Evolutionary conservation across 1,139 yeast genomes (phyloP), one percentile per base, ranked within the genome.

Genomic region (Scheffersomyces illinoinensis): DNA sequence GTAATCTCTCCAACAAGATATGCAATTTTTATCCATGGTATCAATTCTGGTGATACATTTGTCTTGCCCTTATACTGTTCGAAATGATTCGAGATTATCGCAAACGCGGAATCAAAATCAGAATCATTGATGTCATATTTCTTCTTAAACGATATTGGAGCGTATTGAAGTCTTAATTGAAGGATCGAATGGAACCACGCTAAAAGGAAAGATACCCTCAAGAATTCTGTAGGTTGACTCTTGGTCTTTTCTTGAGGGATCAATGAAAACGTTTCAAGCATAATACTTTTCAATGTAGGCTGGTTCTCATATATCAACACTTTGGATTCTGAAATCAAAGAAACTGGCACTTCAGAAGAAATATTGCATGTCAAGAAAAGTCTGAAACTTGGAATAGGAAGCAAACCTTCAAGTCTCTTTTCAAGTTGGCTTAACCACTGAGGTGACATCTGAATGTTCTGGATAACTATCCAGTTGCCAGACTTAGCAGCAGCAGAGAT

Each of bases 361-460:
- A 83, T 66, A 52, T 78, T 83, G 68, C 90, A 83, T 0, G 96
- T 89, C 64, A 89, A 72, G 63, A 90, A 84, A 47, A 91, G 62
- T 58, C 83, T 81, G 69, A 88, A 87, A 59, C 60, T 60, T 8
- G 56, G 39, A 12, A 55, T 54, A 2, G 64, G 47, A 10, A 57
- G 50, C 6, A 77, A 52, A 0, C 71, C 64, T 20, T 75, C 76
- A 47, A 88, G 65, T 26, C 73, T 70, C 63, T 81, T 82, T 54
- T 85, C 88, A 23, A 90, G 70, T 17, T 76, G 70, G 20, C 79
- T 83, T 49, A 90, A 72, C 93, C 97, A 90, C 5, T 71, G 71
- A 0, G 84, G 77, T 0, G 96, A 85, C 79, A 89, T 82, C 63
- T 93, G 97, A 17, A 90, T 79, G 66, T 93, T 93, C 69, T 93